phyloP scores from a whole-genome alignment of 768 basidiomycete species.

The Brasilioporus rufonigricans region DNA sequence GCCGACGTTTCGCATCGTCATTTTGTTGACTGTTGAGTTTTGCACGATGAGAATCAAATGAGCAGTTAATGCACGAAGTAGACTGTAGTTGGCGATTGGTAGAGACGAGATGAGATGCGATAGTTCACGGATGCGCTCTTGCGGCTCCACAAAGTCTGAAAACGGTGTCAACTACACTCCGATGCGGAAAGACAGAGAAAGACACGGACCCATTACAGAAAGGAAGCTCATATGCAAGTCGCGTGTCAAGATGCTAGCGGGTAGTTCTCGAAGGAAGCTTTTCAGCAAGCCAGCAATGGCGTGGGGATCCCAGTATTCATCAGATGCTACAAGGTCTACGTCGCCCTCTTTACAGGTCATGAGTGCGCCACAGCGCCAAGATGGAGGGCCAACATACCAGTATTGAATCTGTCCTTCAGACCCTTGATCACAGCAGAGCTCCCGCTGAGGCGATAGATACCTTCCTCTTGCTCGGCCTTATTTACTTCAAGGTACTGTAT shows the following conservation, averaged over 20 bases:
- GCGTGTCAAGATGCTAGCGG: slow-evolving; percentile 87
- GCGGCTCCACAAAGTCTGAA: slow-evolving; percentile 82
- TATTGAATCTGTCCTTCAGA: slow-evolving; percentile 90
- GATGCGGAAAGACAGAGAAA: slow-evolving; percentile 1
- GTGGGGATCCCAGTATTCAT: slow-evolving; percentile 97
- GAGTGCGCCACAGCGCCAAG: slow-evolving; percentile 4
- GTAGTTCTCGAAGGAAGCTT: slow-evolving; percentile 89
- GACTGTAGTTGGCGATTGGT: slow-evolving; percentile 89
- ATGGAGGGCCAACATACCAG: slow-evolving; percentile 48
- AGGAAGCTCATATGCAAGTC: slow-evolving; percentile 91
- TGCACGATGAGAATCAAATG: slow-evolving; percentile 95
- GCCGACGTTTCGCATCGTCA: slow-evolving; percentile 98
- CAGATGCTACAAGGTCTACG: slow-evolving; percentile 79
- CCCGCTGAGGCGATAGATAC: slow-evolving; percentile 94
- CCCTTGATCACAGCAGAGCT: slow-evolving; percentile 94
- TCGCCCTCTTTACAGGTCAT: slow-evolving; percentile 75
- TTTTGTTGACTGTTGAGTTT: slow-evolving; percentile 89
- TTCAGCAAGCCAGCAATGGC: slow-evolving; percentile 96
- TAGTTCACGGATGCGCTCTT: slow-evolving; percentile 86
- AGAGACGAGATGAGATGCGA: slow-evolving; percentile 82
- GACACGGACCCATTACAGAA: slow-evolving; percentile 80
- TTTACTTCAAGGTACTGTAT: slow-evolving; percentile 95
- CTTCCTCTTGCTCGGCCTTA: slow-evolving; percentile 94
- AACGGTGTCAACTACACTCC: slow-evolving; percentile 13
- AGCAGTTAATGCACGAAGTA: slow-evolving; percentile 90